Percentiles rank a stretch among this genome's conserved stretches.
Conservation (phyloP, 2,329 filamentous ascomycete genomes). For the Cadophora luteo-olivacea region DNA sequence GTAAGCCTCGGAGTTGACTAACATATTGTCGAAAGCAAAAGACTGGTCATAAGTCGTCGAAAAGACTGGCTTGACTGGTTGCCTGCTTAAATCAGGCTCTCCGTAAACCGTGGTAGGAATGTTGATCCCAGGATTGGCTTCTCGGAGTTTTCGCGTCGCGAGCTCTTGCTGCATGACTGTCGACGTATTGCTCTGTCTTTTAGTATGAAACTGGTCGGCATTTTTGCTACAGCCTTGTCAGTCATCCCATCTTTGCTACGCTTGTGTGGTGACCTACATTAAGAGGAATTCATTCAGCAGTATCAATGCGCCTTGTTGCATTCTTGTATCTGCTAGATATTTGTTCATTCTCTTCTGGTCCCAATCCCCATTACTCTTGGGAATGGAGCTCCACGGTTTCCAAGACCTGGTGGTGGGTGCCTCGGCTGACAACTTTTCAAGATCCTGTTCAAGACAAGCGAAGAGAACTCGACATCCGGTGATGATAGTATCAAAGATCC, state of each 20-base stretch:
- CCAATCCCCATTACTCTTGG: background rate
- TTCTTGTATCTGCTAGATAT: slow-evolving; percentile 4
- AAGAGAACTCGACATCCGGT: slow-evolving; percentile 13
- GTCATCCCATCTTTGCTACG: background rate
- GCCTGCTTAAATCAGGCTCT: background rate
- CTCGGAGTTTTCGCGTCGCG: slow-evolving; percentile 1
- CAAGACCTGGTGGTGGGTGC: background rate
- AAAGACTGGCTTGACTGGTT: background rate
- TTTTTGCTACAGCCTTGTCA: background rate
- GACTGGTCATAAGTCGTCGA: background rate
- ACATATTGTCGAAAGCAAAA: background rate
- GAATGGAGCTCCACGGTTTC: background rate
- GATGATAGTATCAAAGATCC: slow-evolving; percentile 12
- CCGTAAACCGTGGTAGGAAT: background rate
- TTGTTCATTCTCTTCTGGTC: background rate
- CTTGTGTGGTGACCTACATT: background rate
- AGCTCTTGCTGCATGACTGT: background rate
- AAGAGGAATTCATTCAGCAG: slow-evolving; percentile 1
- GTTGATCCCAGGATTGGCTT: slow-evolving; percentile 8
- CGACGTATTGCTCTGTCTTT: background rate
- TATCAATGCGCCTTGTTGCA: slow-evolving; percentile 12
- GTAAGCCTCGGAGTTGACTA: slow-evolving; percentile 6
- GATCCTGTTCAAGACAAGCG: slow-evolving; percentile 10
- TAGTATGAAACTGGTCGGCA: background rate
- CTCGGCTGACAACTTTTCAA: background rate